These are phyloP conservation scores for Diaporthe sp. DNA, from an alignment of 2,329 filamentous ascomycete genomes.

Conservation along the genomic window DNA sequence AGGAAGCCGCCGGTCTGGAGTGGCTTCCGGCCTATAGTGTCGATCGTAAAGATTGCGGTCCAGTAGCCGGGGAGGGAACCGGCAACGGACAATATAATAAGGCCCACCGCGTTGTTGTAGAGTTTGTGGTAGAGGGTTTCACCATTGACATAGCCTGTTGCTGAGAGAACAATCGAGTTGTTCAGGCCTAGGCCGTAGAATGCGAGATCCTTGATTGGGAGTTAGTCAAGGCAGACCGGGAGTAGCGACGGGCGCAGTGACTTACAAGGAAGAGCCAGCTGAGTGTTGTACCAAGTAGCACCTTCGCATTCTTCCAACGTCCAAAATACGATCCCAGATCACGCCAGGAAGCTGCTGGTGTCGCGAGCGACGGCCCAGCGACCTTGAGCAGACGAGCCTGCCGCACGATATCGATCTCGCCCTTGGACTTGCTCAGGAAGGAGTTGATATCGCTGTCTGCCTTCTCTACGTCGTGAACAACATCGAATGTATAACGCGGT, in stretches of 20 bases:
- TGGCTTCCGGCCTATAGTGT: conserved; percentile 82
- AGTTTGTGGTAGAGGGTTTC: conserved; percentile 76
- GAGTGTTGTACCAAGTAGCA: conserved; percentile 81
- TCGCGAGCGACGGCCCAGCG: conserved; percentile 67
- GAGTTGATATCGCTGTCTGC: conserved; percentile 80
- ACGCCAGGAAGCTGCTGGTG: conserved; percentile 78
- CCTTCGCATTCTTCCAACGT: conserved; percentile 77
- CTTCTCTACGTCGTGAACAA: conserved; percentile 81
- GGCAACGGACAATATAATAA: conserved; percentile 82
- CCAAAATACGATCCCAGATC: conserved; percentile 79
- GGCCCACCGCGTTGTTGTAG: conserved; percentile 80
- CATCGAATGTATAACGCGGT: conserved; percentile 75
- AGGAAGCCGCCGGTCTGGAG: conserved; percentile 77
- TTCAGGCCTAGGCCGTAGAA: conserved; percentile 83
- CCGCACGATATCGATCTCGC: conserved; percentile 62
- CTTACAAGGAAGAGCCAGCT: conserved; percentile 84
- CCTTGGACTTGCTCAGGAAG: conserved; percentile 62
- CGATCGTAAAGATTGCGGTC: conserved; percentile 80
- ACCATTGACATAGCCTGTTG: conserved; percentile 79
- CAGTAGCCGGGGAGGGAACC: conserved; percentile 86
- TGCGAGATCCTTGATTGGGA: conserved; percentile 67
- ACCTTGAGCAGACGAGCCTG: conserved; percentile 68
- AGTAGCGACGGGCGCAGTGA: background rate
- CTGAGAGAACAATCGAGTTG: conserved; percentile 77
- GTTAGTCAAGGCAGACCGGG: background rate